Conservation (phyloP, 176 grass and related monocot genomes). For the Lolium rigidum region DNA sequence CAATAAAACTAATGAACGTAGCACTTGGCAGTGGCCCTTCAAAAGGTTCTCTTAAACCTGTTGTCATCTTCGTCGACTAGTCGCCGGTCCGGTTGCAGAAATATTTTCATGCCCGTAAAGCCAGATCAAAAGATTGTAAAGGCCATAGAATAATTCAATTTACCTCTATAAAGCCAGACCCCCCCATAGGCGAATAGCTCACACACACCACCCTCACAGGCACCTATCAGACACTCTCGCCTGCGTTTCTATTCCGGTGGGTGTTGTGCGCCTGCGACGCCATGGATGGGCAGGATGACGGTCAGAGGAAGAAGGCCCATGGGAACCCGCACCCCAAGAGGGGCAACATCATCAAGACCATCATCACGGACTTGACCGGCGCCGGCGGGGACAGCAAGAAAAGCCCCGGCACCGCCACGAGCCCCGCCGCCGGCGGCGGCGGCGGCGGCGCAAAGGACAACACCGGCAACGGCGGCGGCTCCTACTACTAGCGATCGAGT, state of each 20-base stretch:
- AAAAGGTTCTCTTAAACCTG: too few species aligned
- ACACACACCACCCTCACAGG: not conserved
- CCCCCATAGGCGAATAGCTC: not conserved
- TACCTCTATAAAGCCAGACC: not conserved
- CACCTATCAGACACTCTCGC: not conserved
- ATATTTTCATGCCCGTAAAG: not conserved
- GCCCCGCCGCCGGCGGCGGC: not conserved
- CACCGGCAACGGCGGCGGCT: not conserved
- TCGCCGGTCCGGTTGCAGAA: not conserved
- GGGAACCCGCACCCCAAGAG: conserved; percentile 41
- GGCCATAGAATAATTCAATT: not conserved
- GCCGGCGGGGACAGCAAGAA: not conserved
- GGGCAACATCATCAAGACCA: conserved; percentile 36
- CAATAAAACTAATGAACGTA: not conserved
- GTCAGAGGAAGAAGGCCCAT: not conserved
- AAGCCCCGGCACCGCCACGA: not conserved
- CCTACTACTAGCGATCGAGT: not conserved
- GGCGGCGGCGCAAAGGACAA: not conserved
- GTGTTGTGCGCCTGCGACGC: not conserved
- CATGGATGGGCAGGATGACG: conserved; percentile 34
- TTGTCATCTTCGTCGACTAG: not conserved
- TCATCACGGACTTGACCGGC: conserved; percentile 25
- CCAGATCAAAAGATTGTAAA: not conserved
- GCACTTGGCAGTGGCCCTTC: not conserved
- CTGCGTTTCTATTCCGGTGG: not conserved